These are phyloP conservation scores for Cordyceps javanica DNA, from an alignment of 2,329 filamentous ascomycete genomes.

Conservation along the genomic window DNA sequence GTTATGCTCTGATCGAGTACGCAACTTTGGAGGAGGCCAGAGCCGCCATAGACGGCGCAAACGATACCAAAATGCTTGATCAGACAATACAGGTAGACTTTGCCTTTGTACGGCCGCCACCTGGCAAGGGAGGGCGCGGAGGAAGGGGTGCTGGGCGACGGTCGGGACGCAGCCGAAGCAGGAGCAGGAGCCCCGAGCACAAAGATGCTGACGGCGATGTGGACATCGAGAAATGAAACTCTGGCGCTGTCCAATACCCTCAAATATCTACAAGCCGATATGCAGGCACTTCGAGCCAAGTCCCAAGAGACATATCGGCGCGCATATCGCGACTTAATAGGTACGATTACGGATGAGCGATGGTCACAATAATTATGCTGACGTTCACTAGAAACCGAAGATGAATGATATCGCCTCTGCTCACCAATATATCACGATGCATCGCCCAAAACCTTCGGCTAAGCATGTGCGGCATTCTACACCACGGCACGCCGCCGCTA, in stretches of 20 bases:
- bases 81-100: slow-evolving; percentile 79
- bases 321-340: slow-evolving; percentile 20
- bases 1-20: slow-evolving; percentile 82
- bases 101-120: slow-evolving; percentile 76
- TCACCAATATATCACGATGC: background rate
- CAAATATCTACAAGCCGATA: slow-evolving; percentile 19
- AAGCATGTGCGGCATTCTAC: background rate
- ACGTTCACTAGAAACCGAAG: background rate
- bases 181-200: slow-evolving; percentile 34
- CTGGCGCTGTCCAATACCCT: background rate
- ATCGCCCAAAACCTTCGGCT: background rate
- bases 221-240: slow-evolving; percentile 19
- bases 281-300: slow-evolving; percentile 14
- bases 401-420: background rate
- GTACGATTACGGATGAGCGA: slow-evolving; percentile 16
- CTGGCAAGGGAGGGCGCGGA: slow-evolving; percentile 38
- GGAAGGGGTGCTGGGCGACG: slow-evolving; percentile 36
- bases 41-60: slow-evolving; percentile 75
- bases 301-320: slow-evolving; percentile 22
- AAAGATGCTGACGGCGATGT: slow-evolving; percentile 24
- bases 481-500: background rate
- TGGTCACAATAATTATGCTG: background rate
- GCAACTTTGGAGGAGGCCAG: slow-evolving; percentile 71
- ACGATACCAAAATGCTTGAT: slow-evolving; percentile 71
- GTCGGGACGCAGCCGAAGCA: slow-evolving; percentile 39